Percentiles rank a stretch among this genome's conserved stretches.
These are phyloP conservation scores for Colletotrichum coccodes DNA, from an alignment of 2,329 filamentous ascomycete genomes.

Conservation along the genomic window DNA sequence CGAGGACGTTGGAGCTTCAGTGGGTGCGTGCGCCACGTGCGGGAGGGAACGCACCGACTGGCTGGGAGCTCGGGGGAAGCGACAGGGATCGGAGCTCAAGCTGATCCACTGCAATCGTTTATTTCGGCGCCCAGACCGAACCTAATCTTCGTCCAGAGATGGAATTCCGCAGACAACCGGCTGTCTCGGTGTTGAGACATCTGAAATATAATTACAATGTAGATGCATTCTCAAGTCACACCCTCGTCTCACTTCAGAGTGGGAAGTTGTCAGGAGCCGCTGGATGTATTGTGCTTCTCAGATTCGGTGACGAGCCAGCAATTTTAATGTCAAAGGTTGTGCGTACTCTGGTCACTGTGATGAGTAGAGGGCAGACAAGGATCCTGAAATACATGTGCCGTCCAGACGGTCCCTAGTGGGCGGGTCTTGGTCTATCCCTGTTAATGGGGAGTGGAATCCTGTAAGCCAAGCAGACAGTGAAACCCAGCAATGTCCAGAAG, in stretches of 20 bases:
- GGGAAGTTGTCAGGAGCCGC: no score
- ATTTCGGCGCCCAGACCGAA: conserved; percentile 11
- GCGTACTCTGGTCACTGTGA: no score
- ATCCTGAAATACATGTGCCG: no score
- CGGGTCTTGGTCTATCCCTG: no score
- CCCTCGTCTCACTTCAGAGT: neutral
- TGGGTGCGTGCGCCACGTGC: conserved; percentile 28
- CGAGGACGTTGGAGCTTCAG: conserved; percentile 18
- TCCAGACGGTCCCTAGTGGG: no score
- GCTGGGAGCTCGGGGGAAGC: conserved; percentile 13
- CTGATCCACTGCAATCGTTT: neutral
- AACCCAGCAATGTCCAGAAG: no score
- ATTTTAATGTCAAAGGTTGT: no score
- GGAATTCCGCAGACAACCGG: neutral
- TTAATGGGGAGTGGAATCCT: no score
- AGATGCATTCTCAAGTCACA: neutral
- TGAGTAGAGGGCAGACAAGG: no score
- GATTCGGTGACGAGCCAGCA: no score
- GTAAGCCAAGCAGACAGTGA: no score
- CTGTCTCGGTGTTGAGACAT: neutral
- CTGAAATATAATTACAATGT: neutral
- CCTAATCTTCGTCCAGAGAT: neutral
- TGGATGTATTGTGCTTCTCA: no score
- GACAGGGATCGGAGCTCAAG: conserved; percentile 5
- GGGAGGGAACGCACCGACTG: conserved; percentile 30